These are phyloP conservation scores for Naumovozyma castellii DNA, from an alignment of 805 yeast genomes.

Conservation along the genomic window DNA sequence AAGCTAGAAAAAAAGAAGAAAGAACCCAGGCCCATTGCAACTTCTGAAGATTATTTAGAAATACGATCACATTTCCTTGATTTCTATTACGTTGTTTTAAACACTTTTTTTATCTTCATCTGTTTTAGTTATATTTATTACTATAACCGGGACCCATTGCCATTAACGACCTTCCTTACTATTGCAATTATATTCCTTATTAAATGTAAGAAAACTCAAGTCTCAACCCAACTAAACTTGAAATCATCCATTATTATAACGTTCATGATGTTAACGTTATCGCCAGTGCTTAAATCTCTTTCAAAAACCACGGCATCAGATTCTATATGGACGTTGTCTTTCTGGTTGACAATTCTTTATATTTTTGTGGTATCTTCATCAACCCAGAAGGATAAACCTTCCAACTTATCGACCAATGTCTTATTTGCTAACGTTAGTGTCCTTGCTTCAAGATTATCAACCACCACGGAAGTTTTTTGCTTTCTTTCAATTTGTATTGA, in stretches of 20 bases:
- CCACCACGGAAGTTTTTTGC: conserved; percentile 71
- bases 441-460: conserved; percentile 72
- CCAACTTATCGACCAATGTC: conserved; percentile 68
- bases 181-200: neutral
- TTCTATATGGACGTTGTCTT: conserved; percentile 87
- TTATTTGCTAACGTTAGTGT: conserved; percentile 82
- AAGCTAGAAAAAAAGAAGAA: conserved; percentile 8
- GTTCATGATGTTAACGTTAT: conserved; percentile 61
- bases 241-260: conserved; percentile 64
- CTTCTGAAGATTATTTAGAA: conserved; percentile 8
- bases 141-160: conserved; percentile 16
- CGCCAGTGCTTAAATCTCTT: conserved; percentile 83
- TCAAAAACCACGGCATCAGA: conserved; percentile 86
- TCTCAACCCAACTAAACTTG: conserved; percentile 26
- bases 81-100: conserved; percentile 35
- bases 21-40: conserved; percentile 12
- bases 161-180: conserved; percentile 7
- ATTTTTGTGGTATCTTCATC: conserved; percentile 28
- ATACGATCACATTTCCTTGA: conserved; percentile 20
- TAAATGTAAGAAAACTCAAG: neutral
- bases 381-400: conserved; percentile 4
- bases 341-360: conserved; percentile 66
- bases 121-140: conserved; percentile 38
- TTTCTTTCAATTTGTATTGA: conserved; percentile 49
- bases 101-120: conserved; percentile 52